phyloP scores from a whole-genome alignment of 345 rosid genomes.

The Moricandia arvensis region DNA sequence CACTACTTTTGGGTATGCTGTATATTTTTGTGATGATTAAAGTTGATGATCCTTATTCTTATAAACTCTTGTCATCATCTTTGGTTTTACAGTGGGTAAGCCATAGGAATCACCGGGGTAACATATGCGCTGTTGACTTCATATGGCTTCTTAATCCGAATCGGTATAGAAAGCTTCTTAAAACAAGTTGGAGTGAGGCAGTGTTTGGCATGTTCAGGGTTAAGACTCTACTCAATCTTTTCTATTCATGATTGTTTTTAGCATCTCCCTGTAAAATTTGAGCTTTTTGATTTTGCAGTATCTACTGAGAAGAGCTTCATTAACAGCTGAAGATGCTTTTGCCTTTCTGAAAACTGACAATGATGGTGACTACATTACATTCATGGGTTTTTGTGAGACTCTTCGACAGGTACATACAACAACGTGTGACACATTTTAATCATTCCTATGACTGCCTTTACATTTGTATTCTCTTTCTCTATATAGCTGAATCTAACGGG shows the following conservation, averaged over 20 bases:
- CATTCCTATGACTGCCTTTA: neutral
- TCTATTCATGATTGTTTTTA: neutral
- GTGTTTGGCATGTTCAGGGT: too few species aligned
- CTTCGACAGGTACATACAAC: too few species aligned
- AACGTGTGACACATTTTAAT: neutral
- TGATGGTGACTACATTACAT: constrained; percentile 58
- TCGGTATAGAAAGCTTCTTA: constrained; percentile 56
- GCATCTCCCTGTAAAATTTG: constrained; percentile 26
- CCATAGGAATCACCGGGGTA: too few species aligned
- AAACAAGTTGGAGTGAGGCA: too few species aligned
- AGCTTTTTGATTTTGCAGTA: constrained; percentile 46
- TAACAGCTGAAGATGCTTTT: constrained; percentile 73
- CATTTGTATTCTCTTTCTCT: constrained; percentile 13
- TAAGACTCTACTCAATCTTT: neutral
- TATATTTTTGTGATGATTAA: constrained; percentile 23
- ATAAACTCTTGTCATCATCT: neutral
- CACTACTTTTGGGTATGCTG: constrained; percentile 45
- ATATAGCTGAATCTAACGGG: constrained; percentile 74
- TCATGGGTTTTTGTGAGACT: too few species aligned
- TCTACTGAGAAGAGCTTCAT: constrained; percentile 61
- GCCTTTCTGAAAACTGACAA: constrained; percentile 66
- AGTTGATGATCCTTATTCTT: neutral
- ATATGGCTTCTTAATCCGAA: constrained; percentile 97
- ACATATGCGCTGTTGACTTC: too few species aligned
- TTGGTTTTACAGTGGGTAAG: too few species aligned